phyloP scores from a whole-genome alignment of 2,329 filamentous ascomycete genomes.

The Pseudovirgaria hyperparasitica region DNA sequence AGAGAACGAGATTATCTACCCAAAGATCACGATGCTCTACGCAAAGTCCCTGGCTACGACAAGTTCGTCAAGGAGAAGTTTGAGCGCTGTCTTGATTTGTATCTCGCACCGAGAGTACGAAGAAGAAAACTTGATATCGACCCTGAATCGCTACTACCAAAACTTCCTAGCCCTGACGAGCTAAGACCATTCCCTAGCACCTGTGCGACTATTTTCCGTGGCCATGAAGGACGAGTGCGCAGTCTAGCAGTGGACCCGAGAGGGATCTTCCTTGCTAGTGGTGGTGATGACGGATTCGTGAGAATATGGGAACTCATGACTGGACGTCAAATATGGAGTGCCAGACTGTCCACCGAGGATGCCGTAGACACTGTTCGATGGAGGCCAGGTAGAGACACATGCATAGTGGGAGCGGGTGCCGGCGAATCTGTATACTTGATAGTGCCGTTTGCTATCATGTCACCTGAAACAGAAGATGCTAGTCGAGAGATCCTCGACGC shows the following conservation, averaged over 20 bases:
- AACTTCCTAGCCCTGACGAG: constrained; percentile 85
- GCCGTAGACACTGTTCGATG: constrained; percentile 79
- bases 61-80: constrained; percentile 91
- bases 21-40: constrained; percentile 66
- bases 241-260: constrained; percentile 75
- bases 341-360: constrained; percentile 62
- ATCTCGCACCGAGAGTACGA: constrained; percentile 81
- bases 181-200: constrained; percentile 89
- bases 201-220: constrained; percentile 74
- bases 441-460: constrained; percentile 52
- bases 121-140: constrained; percentile 96
- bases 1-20: constrained; percentile 82
- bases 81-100: constrained; percentile 87
- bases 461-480: constrained; percentile 58
- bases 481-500: constrained; percentile 69
- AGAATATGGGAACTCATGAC: constrained; percentile 81
- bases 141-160: constrained; percentile 80
- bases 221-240: constrained; percentile 79
- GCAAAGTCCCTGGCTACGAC: constrained; percentile 85
- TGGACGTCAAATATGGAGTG: constrained; percentile 77
- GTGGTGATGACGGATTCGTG: constrained; percentile 87
- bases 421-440: constrained; percentile 81
- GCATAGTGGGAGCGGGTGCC: constrained; percentile 70
- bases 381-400: constrained; percentile 70
- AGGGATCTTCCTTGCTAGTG: constrained; percentile 76